phyloP scores from a whole-genome alignment of 208 protist species.

The Naegleria lovaniensis region DNA sequence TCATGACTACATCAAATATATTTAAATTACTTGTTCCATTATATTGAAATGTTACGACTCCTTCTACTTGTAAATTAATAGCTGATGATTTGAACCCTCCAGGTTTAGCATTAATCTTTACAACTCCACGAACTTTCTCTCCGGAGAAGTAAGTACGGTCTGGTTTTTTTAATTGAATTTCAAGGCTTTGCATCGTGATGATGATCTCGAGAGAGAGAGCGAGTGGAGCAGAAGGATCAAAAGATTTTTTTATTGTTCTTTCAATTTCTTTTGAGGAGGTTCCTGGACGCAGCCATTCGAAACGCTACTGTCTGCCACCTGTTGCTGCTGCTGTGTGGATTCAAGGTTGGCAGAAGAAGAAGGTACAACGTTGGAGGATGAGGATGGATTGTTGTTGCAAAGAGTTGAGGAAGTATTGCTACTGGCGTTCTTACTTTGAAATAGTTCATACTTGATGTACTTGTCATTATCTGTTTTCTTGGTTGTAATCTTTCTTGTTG shows the following conservation, averaged over 20 bases:
- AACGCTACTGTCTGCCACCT: no score
- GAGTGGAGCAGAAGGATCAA: not conserved
- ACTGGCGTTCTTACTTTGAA: not conserved
- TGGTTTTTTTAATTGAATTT: not conserved
- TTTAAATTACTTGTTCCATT: constrained; percentile 13
- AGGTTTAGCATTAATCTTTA: not conserved
- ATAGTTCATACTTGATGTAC: constrained; percentile 5
- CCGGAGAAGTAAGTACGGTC: constrained; percentile 1
- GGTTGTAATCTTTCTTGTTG: constrained; percentile 20
- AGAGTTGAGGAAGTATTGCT: no score
- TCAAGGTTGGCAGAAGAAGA: no score
- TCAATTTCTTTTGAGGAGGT: not conserved
- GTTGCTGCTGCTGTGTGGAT: no score
- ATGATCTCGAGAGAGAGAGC: not conserved
- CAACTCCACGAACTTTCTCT: constrained; percentile 14
- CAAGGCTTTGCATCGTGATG: constrained; percentile 4
- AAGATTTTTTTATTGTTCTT: not conserved
- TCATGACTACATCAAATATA: constrained; percentile 29
- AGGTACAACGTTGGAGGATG: no score
- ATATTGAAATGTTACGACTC: constrained; percentile 24
- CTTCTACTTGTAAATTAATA: not conserved
- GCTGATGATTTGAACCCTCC: not conserved
- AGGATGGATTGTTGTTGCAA: not conserved
- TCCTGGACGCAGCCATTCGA: no score
- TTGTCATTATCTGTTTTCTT: not conserved